Evolutionary conservation across 2,329 filamentous ascomycete genomes (phyloP), one percentile per base, ranked within the genome.

Genomic region (Clonostachys sp.): DNA sequence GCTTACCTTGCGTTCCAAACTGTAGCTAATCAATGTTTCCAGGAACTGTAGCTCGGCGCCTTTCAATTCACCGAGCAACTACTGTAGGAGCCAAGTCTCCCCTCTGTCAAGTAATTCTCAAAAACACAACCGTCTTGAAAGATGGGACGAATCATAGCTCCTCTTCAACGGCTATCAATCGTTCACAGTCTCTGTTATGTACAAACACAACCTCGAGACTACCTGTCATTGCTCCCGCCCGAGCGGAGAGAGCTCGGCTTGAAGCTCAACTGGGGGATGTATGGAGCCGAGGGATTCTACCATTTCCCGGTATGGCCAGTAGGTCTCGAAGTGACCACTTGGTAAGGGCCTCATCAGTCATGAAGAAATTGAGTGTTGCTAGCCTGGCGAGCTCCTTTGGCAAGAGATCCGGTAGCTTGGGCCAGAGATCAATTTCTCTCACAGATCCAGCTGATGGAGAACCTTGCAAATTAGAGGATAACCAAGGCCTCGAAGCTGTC

Each of bases 331-430:
- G 87, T 56, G 81, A 95, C 56, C 82, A 87, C 58, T 72, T 89
- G 5, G 84, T 94, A 42, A 78, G 87, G n/a, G 88, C 91, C 12
- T 90, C 89, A 35, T 88, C 88, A 1, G 81, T 96, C 60, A 95
- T 96, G 71, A 81, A 91, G 45, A 95, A 91, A 62, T 77, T 96
- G 52, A 95, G 89, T 65, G 85, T 89, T 58, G 85, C 86, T 44
- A 91, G 85, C 62, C 86, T 94, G 53, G 79, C 87, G 13, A 86
- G 80, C 54, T 86, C 86, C 43, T 91, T 95, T 60, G 80, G 81
- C 36, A 87, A 85, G 55, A 81, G 86, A 48, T 87, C 87, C 1
- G 75, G 73, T 38, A 88, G 84, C 53, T 30, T 30, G 24, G 24
- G 24, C 24, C 24, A 30, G 24, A 30, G 24, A 30, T 30, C 24